Conservation (phyloP, 169 alveolate genomes). For the Plasmodium malariae region DNA sequence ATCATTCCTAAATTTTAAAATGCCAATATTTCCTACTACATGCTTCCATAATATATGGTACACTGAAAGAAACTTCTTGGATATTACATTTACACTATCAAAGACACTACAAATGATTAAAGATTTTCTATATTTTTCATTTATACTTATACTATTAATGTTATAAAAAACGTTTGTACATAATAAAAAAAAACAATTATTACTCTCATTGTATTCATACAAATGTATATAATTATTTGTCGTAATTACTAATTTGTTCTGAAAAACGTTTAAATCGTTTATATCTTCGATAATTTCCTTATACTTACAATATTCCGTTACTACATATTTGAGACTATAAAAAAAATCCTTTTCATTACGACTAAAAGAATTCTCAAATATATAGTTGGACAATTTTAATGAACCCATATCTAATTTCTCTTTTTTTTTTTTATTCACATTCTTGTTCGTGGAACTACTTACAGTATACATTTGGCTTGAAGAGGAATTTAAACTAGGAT, state of each 20-base stretch:
- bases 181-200: slow-evolving; percentile 8
- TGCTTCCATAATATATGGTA: slow-evolving; percentile 6
- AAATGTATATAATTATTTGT: slow-evolving; percentile 23
- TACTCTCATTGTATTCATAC: slow-evolving; percentile 31
- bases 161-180: slow-evolving; percentile 16
- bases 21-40: slow-evolving; percentile 7
- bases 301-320: slow-evolving; percentile 19
- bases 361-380: slow-evolving; percentile 20
- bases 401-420: slow-evolving; percentile 1
- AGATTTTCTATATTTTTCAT: slow-evolving; percentile 11
- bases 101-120: slow-evolving; percentile 8
- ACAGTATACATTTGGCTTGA: no score
- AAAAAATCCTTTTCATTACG: slow-evolving; percentile 29
- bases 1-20: slow-evolving; percentile 28
- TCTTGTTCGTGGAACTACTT: background rate
- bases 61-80: slow-evolving; percentile 3
- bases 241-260: slow-evolving; percentile 34
- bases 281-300: slow-evolving; percentile 29
- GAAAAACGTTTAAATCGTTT: slow-evolving; percentile 24
- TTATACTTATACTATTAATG: slow-evolving; percentile 8
- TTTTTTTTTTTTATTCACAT: slow-evolving; percentile 4
- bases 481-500: no score
- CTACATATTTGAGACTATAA: slow-evolving; percentile 12
- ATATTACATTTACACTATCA: slow-evolving; percentile 25
- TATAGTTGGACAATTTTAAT: slow-evolving; percentile 18